Base-by-base conservation (phyloP, 768 basidiomycete genomes). In the Auricularia auricula-judae region DNA sequence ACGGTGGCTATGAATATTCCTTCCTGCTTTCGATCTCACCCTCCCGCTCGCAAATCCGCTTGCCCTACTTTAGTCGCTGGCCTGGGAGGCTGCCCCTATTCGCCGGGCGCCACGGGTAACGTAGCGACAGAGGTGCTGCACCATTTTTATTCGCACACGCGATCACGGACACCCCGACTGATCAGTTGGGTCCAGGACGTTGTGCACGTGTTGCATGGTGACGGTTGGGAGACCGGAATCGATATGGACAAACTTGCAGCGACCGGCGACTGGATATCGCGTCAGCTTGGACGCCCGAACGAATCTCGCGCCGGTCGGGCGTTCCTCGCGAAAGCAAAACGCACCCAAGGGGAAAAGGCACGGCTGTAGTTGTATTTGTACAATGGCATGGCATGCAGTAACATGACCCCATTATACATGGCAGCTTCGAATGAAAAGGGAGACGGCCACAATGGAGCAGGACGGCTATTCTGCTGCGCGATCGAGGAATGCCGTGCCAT, bases 81-180 rank as follows among this genome's bases (percentile, higher is more conserved):
- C 0, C 84, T 98, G 1, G 95, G 96, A 3, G 93, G 95, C 18
- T 98, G 96, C 71, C 95, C 95, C 2, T 98, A 92, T 75, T 93
- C 95, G 1, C 96, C 95, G 2, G 94, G 94, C 4, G 94, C 95
- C 14, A 94, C 93, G 0, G 95, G 96, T 16, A 97, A 97, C 69
- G 91, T 97, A 18, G 87, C 93, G 0, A 98, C 96, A 0, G 95
- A 98, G 67, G 79, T 70, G 39, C 56, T 8, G 23, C 23, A 21
- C 16, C 33, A 3, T 1, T 3, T 35, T 3, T 34, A 18, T 63
- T 51, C 16, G 44, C 33, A 16, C 29, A 5, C 33, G 44, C 21
- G 29, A 29, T 29, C 29, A 29, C 29, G 29, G 29, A 29, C 29
- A 21, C 35, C 18, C 23, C 39, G 21, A 8, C n/a, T 36, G 68